Base-by-base conservation (phyloP, 192 early-diverging fungal species). In the Backusella sp. region DNA sequence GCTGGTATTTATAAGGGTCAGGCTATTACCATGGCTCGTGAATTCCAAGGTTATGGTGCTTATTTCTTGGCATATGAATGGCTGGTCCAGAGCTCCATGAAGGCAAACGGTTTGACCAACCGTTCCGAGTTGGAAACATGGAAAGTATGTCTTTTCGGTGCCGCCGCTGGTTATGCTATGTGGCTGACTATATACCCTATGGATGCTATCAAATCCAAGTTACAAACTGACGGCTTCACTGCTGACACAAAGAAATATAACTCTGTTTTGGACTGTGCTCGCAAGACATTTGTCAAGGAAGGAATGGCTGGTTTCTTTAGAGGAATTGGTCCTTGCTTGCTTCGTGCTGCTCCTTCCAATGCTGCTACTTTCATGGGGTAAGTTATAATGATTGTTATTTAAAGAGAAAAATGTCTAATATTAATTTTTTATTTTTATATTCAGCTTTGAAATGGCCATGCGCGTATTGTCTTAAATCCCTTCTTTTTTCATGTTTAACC, bases 61-160 rank as follows among this genome's bases (percentile, higher is more conserved):
- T 99, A 99, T 84, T 99, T 99, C 82, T 82, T 93, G 59, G 90
- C 90, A 0, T 99, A 99, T 74, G 97, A 99, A 79, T 94, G 87
- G 17, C 83, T 97, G 72, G 91, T 97, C 42, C 92, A 97, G 87
- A 83, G 90, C 28, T 85, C 86, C 9, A 94, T 96, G 87, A 28
- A 62, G 26, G 75, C 77, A 19, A 77, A 76, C 7, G 78, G 88
- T 5, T 83, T 87, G 67, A 87, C 88, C 41, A 84, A 88, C 73
- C 86, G 96, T 42, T 83, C 80, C 19, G 88, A 96, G 71, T 79
- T 99, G 28, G 83, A 92, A 32, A 88, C 92, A 21, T 88, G 86
- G 80, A 88, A 93, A 79, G 90, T 95, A 46, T 93, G 92, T 62
- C 71, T 89, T 36, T 97, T 89, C 80, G 97, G 97, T 73, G 96